These are phyloP conservation scores for Xylaria arbuscula DNA, from an alignment of 2,329 filamentous ascomycete genomes.

Conservation along the genomic window DNA sequence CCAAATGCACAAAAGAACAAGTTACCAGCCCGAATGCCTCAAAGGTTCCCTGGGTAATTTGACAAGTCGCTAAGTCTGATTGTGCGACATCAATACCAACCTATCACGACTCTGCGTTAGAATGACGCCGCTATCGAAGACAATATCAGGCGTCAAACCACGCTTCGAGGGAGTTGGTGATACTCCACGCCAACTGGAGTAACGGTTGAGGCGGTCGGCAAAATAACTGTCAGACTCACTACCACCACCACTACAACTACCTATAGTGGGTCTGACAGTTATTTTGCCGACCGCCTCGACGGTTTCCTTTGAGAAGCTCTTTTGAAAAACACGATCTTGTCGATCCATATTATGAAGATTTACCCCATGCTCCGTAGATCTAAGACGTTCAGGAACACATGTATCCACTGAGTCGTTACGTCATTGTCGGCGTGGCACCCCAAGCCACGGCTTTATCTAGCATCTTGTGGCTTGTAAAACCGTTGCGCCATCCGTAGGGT, in stretches of 20 bases:
- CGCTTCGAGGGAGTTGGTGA: not conserved
- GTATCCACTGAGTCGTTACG: constrained; percentile 14
- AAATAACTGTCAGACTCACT: too few relatives aligned
- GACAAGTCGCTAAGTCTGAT: constrained; percentile 5
- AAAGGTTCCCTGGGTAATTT: not conserved
- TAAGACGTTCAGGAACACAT: not conserved
- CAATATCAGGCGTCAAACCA: not conserved
- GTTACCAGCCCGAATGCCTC: not conserved
- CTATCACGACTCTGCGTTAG: not conserved
- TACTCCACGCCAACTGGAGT: not conserved
- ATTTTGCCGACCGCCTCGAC: too few relatives aligned
- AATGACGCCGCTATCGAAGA: not conserved
- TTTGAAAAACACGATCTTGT: not conserved
- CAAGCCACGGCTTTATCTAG: constrained; percentile 18
- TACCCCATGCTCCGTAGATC: not conserved
- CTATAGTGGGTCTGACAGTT: too few relatives aligned
- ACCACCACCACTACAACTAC: too few relatives aligned
- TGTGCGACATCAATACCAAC: not conserved
- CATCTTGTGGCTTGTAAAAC: constrained; percentile 17
- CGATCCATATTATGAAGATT: constrained; percentile 1
- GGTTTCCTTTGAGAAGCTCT: too few relatives aligned
- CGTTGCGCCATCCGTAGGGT: constrained; percentile 7
- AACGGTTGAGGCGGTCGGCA: too few relatives aligned
- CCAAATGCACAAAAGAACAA: not conserved
- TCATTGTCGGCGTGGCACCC: constrained; percentile 31